Evolutionary conservation across 2,329 filamentous ascomycete genomes (phyloP).

Genomic region (Penicillium sp.): DNA sequence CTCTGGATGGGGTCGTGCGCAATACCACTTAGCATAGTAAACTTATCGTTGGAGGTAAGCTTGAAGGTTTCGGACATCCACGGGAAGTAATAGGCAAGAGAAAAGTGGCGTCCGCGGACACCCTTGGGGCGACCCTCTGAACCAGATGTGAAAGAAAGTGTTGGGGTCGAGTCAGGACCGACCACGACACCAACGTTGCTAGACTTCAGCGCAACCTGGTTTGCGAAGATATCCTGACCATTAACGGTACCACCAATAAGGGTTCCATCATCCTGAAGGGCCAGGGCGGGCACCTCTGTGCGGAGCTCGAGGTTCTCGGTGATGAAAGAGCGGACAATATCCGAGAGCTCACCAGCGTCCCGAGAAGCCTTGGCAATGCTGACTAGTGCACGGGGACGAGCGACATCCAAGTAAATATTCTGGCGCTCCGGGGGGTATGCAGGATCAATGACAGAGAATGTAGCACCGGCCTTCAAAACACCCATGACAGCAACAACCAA

Average conservation of each 20-base stretch:
- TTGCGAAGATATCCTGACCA: constrained; percentile 67
- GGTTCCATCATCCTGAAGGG: constrained; percentile 68
- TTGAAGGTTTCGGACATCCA: constrained; percentile 90
- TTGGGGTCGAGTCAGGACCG: constrained; percentile 81
- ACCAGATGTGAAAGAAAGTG: constrained; percentile 72
- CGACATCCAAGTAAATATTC: constrained; percentile 78
- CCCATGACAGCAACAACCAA: constrained; percentile 81
- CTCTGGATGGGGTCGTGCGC: constrained; percentile 61
- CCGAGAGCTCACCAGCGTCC: constrained; percentile 64
- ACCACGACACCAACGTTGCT: constrained; percentile 71
- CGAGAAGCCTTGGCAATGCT: constrained; percentile 70
- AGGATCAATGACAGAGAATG: constrained; percentile 70
- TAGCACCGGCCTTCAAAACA: constrained; percentile 59
- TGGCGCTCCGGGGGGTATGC: constrained; percentile 79
- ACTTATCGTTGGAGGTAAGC: constrained; percentile 69
- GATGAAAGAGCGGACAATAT: constrained; percentile 67
- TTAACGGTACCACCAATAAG: constrained; percentile 68
- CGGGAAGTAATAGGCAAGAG: constrained; percentile 79
- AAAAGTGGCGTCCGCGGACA: constrained; percentile 84
- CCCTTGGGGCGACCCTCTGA: constrained; percentile 79
- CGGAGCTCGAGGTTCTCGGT: constrained; percentile 70
- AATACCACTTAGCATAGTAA: constrained; percentile 83
- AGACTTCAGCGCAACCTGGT: constrained; percentile 53
- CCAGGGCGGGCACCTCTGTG: constrained; percentile 71
- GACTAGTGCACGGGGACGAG: constrained; percentile 70